Evolutionary conservation across 83 land plant genomes (phyloP), one percentile per base, ranked within the genome.

Genomic region (Picea abies): DNA sequence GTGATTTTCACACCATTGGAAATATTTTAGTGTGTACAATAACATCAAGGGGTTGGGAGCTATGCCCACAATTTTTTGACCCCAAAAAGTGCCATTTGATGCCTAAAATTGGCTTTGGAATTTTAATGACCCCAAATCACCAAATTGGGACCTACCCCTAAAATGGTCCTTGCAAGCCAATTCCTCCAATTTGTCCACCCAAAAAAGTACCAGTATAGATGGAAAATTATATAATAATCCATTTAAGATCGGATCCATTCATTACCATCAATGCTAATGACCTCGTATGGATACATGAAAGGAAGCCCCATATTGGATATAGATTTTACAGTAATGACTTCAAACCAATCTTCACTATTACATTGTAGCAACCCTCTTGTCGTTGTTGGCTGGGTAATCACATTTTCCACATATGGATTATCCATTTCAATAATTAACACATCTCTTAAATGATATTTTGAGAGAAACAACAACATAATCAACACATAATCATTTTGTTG

Each of bases 281-380:
- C 94, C 92, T 96, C 84, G 78, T 89, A 77, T 69, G 81, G 39
- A 17, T 90, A 72, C 92, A 93, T 90, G 76, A 93, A 89, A 62
- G 97, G 99, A 84, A 96, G 96, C 41, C 97, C 99, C 22, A 94
- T 52, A 70, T 93, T 89, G 49, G 89, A 87, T n/a, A 96, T 66
- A 5, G 94, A 81, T 35, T 80, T 81, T 11, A 75, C 22, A 62
- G 96, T 85, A 29, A 96, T 89, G 84, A 65, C 62, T 81, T 94
- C 96, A 80, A 96, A 94, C 99, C 97, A 94, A 32, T 96, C 97
- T 56, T 94, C 92, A 41, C 96, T 96, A 52, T 79, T 89, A 81
- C 99, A 96, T 71, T 85, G 78, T 39, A 84, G 71, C 11, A 96
- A 92, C 41, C 97, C 96, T 66, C 84, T 82, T 56, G 94, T 81